Percentiles rank a stretch among this genome's conserved stretches.
Evolutionary conservation across 208 protist species (phyloP).

Genomic region (Leishmania turanica): DNA sequence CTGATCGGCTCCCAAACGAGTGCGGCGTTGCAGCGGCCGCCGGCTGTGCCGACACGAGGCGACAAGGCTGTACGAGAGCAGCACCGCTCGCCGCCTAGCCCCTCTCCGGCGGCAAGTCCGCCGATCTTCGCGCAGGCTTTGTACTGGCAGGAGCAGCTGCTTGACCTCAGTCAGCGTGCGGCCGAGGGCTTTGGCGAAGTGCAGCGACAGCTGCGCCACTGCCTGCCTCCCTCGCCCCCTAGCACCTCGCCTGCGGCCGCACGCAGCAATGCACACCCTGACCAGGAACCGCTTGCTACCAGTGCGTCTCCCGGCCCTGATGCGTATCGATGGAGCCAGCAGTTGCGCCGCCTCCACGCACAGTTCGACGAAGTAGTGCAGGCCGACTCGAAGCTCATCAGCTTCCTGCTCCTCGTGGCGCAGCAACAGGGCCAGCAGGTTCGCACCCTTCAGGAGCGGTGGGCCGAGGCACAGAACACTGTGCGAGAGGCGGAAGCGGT

Average conservation of each 20-base stretch:
- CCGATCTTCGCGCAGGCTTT: background rate
- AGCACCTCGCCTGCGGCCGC: background rate
- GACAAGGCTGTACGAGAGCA: background rate
- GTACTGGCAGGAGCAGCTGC: conserved; percentile 26
- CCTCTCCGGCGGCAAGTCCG: background rate
- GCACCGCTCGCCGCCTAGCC: background rate
- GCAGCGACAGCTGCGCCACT: conserved; percentile 6
- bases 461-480: conserved; percentile 18
- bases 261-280: background rate
- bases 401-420: conserved; percentile 14
- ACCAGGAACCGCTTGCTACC: background rate
- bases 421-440: conserved; percentile 21
- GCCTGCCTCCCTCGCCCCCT: background rate
- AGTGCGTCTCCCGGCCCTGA: background rate
- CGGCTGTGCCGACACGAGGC: background rate
- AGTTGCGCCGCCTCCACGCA: conserved; percentile 6
- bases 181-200: conserved; percentile 9
- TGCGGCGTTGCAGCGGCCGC: background rate
- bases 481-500: conserved; percentile 15
- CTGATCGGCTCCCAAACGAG: background rate
- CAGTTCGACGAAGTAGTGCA: conserved; percentile 20
- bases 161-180: background rate
- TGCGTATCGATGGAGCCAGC: background rate
- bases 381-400: conserved; percentile 27
- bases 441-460: conserved; percentile 9